Conservation (phyloP, 176 grass and related monocot genomes). For the Carex cristatella region DNA sequence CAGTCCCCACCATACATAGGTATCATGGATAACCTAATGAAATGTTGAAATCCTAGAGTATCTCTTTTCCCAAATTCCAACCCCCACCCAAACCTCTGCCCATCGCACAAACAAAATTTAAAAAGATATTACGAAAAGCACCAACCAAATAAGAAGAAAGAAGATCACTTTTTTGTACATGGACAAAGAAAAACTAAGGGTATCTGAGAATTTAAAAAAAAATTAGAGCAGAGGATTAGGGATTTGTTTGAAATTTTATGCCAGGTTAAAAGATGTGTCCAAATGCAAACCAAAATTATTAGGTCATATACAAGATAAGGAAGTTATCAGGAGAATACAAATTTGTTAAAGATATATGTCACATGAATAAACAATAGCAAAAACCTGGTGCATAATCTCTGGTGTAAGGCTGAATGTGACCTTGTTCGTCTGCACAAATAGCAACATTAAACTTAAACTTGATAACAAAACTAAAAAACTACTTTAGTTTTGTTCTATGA, state of each 20-base stretch:
- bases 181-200: neutral
- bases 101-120: neutral
- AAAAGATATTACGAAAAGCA: neutral
- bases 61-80: neutral
- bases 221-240: neutral
- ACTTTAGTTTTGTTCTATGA: slow-evolving; percentile 12
- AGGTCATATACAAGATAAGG: neutral
- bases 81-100: neutral
- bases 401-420: slow-evolving; percentile 86
- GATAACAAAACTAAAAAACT: slow-evolving; percentile 14
- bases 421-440: slow-evolving; percentile 80
- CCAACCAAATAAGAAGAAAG: neutral
- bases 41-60: neutral
- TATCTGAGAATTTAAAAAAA: neutral
- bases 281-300: neutral
- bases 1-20: neutral
- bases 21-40: neutral
- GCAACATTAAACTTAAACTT: slow-evolving; percentile 23
- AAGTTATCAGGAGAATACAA: slow-evolving; percentile 7
- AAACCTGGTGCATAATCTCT: slow-evolving; percentile 92
- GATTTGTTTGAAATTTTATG: neutral
- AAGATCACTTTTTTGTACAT: neutral
- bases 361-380: slow-evolving; percentile 2
- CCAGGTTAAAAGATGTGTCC: neutral
- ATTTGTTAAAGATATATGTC: neutral